Evolutionary conservation across 169 alveolate species (phyloP).

Genomic region (Eimeria necatrix): DNA sequence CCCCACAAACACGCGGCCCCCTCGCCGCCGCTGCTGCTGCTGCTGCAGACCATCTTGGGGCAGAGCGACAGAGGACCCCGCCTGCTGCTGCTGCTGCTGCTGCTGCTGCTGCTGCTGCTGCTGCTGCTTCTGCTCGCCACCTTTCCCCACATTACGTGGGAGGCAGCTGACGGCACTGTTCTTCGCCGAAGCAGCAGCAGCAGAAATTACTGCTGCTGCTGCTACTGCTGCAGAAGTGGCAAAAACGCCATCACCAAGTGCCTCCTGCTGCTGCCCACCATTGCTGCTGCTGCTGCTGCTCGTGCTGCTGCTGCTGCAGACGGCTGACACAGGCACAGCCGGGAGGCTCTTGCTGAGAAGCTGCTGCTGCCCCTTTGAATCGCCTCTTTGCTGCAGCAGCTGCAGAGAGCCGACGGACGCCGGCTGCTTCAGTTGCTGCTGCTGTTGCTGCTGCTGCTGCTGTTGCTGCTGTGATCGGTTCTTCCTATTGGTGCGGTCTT

Average conservation of each 20-base stretch:
- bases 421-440: constrained; percentile 10
- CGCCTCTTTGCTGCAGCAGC: background rate
- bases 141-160: background rate
- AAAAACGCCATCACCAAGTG: too few relatives aligned
- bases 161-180: background rate
- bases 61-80: background rate
- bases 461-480: constrained; percentile 21
- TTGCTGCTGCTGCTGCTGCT: background rate
- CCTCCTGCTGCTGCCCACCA: too few relatives aligned
- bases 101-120: background rate
- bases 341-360: background rate
- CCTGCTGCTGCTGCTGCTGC: background rate
- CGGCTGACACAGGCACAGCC: background rate
- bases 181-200: background rate
- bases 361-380: background rate
- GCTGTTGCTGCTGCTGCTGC: constrained; percentile 15
- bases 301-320: background rate
- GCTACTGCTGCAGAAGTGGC: background rate
- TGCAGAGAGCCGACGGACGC: background rate
- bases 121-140: background rate
- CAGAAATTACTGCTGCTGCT: background rate
- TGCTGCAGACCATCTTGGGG: background rate
- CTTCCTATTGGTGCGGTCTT: background rate
- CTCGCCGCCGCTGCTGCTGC: constrained; percentile 60
- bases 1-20: constrained; percentile 87